Evolutionary conservation across 371 early-diverging fungal genomes (phyloP).

Genomic region (Gilbertella persicaria): DNA sequence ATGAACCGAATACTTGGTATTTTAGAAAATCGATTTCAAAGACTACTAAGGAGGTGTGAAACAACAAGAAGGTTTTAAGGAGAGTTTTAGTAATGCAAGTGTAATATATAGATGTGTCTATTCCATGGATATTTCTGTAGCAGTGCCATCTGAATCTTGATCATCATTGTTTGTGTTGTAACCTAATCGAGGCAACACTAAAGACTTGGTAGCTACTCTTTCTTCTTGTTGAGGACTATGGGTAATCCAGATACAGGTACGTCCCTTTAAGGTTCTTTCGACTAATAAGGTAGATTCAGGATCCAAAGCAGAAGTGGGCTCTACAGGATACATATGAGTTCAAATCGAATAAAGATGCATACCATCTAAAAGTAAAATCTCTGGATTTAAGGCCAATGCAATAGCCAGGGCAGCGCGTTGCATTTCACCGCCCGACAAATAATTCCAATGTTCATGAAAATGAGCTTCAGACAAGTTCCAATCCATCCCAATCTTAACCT

Average conservation of each 20-base stretch:
- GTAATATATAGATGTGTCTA: not conserved
- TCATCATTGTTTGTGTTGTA: conserved; percentile 1
- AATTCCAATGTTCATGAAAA: conserved; percentile 77
- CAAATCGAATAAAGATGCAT: conserved; percentile 7
- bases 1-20: too few species aligned
- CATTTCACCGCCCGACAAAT: conserved; percentile 86
- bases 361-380: conserved; percentile 83
- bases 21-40: too few species aligned
- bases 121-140: conserved; percentile 11
- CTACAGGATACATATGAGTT: conserved; percentile 29
- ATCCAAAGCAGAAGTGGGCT: conserved; percentile 88
- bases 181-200: conserved; percentile 18
- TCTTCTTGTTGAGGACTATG: conserved; percentile 77
- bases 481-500: conserved; percentile 58
- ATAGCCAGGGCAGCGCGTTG: conserved; percentile 83
- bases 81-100: not conserved
- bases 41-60: too few species aligned
- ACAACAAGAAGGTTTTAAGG: not conserved
- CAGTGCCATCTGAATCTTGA: conserved; percentile 11
- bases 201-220: conserved; percentile 59
- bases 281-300: conserved; percentile 71
- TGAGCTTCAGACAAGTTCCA: conserved; percentile 71
- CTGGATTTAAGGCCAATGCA: conserved; percentile 76
- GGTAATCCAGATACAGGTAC: conserved; percentile 81
- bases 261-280: conserved; percentile 64